Evolutionary conservation across 176 grass and related monocot genomes (phyloP), one percentile per base, ranked within the genome.

Genomic region (Pontederia crassipes): DNA sequence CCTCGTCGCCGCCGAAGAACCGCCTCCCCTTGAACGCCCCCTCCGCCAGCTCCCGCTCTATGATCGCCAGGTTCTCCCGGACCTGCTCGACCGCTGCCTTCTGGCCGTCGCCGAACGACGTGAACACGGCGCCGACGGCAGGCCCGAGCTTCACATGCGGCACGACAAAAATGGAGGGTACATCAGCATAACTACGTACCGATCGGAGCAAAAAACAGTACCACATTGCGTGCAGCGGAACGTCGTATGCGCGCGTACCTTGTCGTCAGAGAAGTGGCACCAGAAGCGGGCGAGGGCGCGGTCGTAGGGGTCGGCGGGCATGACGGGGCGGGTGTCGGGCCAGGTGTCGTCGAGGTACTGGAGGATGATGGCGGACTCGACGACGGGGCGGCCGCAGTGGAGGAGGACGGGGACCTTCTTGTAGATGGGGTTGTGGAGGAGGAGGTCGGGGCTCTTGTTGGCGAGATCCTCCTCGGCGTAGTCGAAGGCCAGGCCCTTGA

Each of bases 341-440:
- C 62, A 65, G 47, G 48, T 9, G 18, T 65, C 62, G 48, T 65
- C 62, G 62, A 65, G 18, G 62, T 26, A 65, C 32, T 65, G 62
- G 20, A 65, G 62, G 11, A 12, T 14, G 47, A 65, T 3, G 62
- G 28, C 48, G 48, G 62, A 65, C 15, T 65, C 20, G 46, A 50
- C 10, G 62, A 65, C 48, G 16, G 62, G 11, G 62, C 47, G 24
- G 62, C 46, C 62, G 20, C 11, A 12, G 62, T 65, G 62, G 62
- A 65, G 62, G 62, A 65, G 62, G 46, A 51, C 62, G 62, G 62
- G 62, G 17, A 65, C 47, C 47, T 65, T 65, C 62, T 52, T 52
- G 62, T 65, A 65, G 48, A 65, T 48, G 48, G 62, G 62, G 62
- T 51, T 65, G 62, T 65, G 62, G 62, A 51, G 48, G 62, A 65